These are phyloP conservation scores for Fusarium illudens DNA, from an alignment of 2,329 filamentous ascomycete genomes.

Conservation along the genomic window DNA sequence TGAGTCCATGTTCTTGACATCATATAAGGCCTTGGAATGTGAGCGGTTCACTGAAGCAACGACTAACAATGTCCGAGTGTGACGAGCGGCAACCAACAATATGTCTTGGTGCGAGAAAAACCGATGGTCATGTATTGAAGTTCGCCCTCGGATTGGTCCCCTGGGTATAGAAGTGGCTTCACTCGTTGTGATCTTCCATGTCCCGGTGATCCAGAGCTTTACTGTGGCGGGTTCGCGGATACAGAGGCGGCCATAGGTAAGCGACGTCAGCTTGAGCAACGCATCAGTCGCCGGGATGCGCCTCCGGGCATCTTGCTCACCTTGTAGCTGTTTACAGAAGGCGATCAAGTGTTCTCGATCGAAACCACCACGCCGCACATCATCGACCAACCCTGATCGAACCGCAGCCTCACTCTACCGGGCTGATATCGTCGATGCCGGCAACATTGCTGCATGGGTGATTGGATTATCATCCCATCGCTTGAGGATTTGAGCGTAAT, in stretches of 20 bases:
- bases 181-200: conserved; percentile 18
- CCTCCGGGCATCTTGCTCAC: conserved; percentile 19
- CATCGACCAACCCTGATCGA: background rate
- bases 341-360: background rate
- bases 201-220: conserved; percentile 22
- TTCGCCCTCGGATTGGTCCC: background rate
- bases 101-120: background rate
- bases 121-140: background rate
- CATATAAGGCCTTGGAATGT: background rate
- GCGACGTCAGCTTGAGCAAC: background rate
- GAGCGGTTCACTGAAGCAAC: background rate
- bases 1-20: background rate
- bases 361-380: background rate
- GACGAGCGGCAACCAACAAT: background rate
- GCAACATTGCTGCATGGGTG: too few relatives aligned
- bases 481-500: background rate
- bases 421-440: background rate
- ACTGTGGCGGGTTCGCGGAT: conserved; percentile 19
- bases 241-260: background rate
- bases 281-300: conserved; percentile 5
- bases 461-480: background rate
- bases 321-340: conserved; percentile 6
- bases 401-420: background rate
- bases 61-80: background rate
- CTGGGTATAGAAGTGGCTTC: background rate